Conservation (phyloP, 306 rosid species). For the Chamaecrista fasciculata region DNA sequence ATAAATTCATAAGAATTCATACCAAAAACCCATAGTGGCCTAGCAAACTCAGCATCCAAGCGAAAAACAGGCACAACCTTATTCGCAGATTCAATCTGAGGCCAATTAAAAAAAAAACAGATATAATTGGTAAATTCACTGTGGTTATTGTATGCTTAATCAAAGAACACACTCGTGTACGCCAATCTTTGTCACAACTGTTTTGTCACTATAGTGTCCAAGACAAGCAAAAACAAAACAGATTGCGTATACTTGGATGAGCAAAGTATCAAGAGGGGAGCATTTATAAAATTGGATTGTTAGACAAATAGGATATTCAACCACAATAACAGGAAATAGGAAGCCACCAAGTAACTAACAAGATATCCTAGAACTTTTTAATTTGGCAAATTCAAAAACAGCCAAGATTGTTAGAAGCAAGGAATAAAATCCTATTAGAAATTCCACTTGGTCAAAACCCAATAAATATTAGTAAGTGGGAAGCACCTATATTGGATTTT, state of each 20-base stretch:
- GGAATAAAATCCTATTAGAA: not conserved
- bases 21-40: conserved; percentile 83
- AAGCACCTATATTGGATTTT: not conserved
- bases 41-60: conserved; percentile 81
- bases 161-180: conserved; percentile 23
- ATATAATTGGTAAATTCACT: conserved; percentile 1
- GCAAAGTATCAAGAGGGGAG: conserved; percentile 7
- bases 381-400: conserved; percentile 1
- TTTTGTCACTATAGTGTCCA: not conserved
- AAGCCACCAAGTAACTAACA: not conserved
- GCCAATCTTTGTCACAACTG: conserved; percentile 6
- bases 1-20: conserved; percentile 74
- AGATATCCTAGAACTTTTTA: not conserved
- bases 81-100: conserved; percentile 74
- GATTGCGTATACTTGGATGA: conserved; percentile 2
- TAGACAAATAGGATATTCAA: conserved; percentile 1
- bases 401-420: not conserved
- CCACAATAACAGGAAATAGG: not conserved
- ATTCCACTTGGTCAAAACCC: conserved; percentile 7
- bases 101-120: conserved; percentile 19
- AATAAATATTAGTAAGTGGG: not conserved
- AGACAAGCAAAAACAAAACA: not conserved
- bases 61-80: conserved; percentile 66
- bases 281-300: not conserved
- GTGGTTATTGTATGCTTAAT: not conserved